Base-by-base conservation (phyloP, 2,329 filamentous ascomycete genomes). In the Cordyceps cateniannulata region DNA sequence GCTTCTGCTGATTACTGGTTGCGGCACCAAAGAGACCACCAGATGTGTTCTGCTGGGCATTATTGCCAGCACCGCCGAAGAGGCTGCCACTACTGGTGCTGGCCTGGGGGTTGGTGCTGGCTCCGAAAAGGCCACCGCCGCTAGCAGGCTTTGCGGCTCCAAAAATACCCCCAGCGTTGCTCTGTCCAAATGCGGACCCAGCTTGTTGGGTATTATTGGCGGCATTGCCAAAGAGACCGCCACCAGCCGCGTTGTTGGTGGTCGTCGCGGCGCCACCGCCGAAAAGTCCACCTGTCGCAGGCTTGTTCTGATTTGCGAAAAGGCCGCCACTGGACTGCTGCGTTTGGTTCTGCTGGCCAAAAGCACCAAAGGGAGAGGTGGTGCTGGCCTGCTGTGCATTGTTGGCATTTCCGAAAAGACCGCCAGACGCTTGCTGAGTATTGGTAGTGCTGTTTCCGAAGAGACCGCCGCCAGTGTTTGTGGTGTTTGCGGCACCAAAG, bases 21-120 rank as follows among this genome's bases (percentile, higher is more conserved):
- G 70, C 57, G 57, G 63, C 63, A 1, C 83, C 83, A 60, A 86
- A 86, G 3, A 85, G 71, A 1, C 81, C 76, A 5, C 75, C 76
- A 6, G 76, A 74, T 24, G 75, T 68, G 38, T 74, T 69, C 32
- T 72, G 71, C 62, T 74, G 72, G 42, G 64, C 63, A 48, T 72
- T 71, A 27, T 63, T 53, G 45, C 24, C 14, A 75, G 74, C 68
- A 18, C 79, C 78, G 65, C 84, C 81, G 3, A 81, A 66, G 18
- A 79, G 75, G 24, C 74, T 73, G 20, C 77, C 69, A 62, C 67
- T 67, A 1, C 68, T 73, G 66, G 68, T 75, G 72, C 66, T 71
- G 62, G 67, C 70, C 69, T 71, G 68, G 6, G 67, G 54, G 4
- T 70, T 71, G 63, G 68, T 73, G 65, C 64, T 73, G 64, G 60